These are phyloP conservation scores for Dunaliella sp. DNA, from an alignment of 139 green algal genomes.

Conservation along the genomic window DNA sequence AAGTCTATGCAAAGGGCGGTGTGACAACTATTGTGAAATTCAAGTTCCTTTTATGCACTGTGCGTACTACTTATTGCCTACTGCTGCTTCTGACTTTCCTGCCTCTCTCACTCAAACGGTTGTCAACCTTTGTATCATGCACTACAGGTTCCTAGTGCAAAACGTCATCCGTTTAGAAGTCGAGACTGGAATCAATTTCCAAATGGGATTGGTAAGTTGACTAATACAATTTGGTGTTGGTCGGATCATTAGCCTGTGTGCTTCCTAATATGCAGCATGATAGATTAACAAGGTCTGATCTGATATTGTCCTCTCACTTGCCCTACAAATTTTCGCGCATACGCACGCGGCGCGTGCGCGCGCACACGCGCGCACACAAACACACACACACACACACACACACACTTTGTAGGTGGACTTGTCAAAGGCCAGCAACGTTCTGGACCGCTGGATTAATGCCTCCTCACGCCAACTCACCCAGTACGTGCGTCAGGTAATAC, in stretches of 20 bases:
- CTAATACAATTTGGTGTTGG: no score
- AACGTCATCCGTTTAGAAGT: conserved; percentile 78
- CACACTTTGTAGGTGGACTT: conserved; percentile 3
- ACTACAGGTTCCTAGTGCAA: conserved; percentile 75
- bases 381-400: not conserved
- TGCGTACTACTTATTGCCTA: no score
- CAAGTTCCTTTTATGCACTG: no score
- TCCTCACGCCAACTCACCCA: conserved; percentile 69
- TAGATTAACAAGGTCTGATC: no score
- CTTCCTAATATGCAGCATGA: no score
- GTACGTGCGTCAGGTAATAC: conserved; percentile 67
- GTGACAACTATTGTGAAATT: no score
- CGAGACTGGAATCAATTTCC: conserved; percentile 56
- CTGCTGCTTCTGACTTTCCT: not conserved
- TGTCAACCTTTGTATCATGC: not conserved
- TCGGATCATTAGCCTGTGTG: no score
- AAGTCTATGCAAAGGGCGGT: no score
- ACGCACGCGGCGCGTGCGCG: no score
- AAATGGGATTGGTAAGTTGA: conserved; percentile 40
- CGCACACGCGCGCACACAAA: not conserved
- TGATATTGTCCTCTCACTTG: no score
- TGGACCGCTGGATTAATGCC: conserved; percentile 87
- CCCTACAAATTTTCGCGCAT: no score
- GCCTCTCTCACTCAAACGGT: not conserved
- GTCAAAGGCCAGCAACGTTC: conserved; percentile 71